Conservation (phyloP, 768 basidiomycete genomes). For the Epithele typhae region DNA sequence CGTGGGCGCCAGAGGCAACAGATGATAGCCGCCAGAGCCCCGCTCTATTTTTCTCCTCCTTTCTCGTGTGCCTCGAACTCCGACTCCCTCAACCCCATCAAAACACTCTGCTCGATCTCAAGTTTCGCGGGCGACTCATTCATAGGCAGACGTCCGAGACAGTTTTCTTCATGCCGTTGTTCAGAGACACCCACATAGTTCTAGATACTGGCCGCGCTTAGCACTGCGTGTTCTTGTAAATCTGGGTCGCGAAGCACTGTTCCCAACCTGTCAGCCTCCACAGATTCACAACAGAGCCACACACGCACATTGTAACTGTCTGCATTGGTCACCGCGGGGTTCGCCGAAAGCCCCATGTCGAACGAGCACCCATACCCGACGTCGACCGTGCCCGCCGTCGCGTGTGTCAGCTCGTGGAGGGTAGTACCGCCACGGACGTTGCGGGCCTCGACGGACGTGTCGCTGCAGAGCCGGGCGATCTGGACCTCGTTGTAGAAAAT, state of each 20-base stretch:
- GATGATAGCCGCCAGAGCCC: too few species aligned
- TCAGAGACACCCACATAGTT: too few species aligned
- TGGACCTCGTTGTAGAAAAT: constrained; percentile 45
- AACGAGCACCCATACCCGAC: constrained; percentile 20
- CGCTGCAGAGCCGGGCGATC: constrained; percentile 34
- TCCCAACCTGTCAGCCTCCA: not conserved
- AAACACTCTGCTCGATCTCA: too few species aligned
- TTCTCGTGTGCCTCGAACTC: too few species aligned
- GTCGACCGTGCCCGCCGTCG: constrained; percentile 37
- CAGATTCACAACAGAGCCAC: not conserved
- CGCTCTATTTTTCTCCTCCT: too few species aligned
- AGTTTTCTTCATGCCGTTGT: too few species aligned
- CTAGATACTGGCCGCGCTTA: too few species aligned
- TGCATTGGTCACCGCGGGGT: constrained; percentile 32
- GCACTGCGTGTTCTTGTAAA: not conserved
- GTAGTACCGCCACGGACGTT: constrained; percentile 45
- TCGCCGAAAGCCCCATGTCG: constrained; percentile 32
- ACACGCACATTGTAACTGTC: constrained; percentile 44
- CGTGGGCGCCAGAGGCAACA: too few species aligned
- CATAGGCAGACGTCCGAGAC: too few species aligned
- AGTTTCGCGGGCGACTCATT: too few species aligned
- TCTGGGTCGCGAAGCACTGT: constrained; percentile 33
- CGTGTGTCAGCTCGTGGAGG: constrained; percentile 46
- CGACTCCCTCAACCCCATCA: too few species aligned
- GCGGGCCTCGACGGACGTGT: constrained; percentile 39